A percentile compares a stretch with the other conserved stretches of the same genome.
phyloP scores from a whole-genome alignment of 352 stramenopile species.

The Globisporangium carolinianum region DNA sequence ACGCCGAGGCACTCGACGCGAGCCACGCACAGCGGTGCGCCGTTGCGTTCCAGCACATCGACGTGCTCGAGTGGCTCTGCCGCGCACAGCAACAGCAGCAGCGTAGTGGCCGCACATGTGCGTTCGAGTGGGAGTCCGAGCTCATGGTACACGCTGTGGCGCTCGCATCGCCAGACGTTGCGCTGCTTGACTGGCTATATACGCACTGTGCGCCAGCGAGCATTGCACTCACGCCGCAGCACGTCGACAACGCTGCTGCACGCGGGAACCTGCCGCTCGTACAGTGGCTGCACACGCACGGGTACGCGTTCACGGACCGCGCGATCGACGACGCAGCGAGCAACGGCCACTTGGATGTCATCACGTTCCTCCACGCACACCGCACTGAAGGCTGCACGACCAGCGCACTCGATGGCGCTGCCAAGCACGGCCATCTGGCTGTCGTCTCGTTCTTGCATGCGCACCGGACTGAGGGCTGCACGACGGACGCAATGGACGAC shows the following conservation, averaged over 20 bases:
- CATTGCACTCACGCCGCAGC: slow-evolving; percentile 2
- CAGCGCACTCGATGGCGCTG: too few relatives aligned
- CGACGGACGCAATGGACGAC: slow-evolving; percentile 3
- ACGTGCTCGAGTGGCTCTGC: slow-evolving; percentile 8
- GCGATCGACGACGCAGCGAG: too few relatives aligned
- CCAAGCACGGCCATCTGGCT: too few relatives aligned
- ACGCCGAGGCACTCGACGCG: slow-evolving; percentile 1
- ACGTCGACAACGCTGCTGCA: neutral
- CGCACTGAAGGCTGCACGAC: too few relatives aligned
- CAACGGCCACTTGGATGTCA: too few relatives aligned
- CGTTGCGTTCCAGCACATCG: slow-evolving; percentile 6
- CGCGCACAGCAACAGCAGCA: neutral
- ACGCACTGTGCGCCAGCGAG: slow-evolving; percentile 3
- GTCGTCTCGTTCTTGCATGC: slow-evolving; percentile 6
- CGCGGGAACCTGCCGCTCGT: too few relatives aligned
- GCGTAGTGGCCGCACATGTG: too few relatives aligned
- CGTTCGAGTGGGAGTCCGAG: slow-evolving; percentile 3
- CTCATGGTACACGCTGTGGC: slow-evolving; percentile 9
- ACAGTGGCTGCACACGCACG: too few relatives aligned
- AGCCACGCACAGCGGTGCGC: slow-evolving; percentile 8
- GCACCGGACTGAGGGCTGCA: slow-evolving; percentile 5
- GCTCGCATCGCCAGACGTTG: neutral
- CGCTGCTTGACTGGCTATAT: slow-evolving; percentile 10
- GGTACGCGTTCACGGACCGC: too few relatives aligned
- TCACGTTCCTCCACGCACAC: too few relatives aligned